Conservation (phyloP, 768 basidiomycete genomes). For the Xerocomus spinulosus region DNA sequence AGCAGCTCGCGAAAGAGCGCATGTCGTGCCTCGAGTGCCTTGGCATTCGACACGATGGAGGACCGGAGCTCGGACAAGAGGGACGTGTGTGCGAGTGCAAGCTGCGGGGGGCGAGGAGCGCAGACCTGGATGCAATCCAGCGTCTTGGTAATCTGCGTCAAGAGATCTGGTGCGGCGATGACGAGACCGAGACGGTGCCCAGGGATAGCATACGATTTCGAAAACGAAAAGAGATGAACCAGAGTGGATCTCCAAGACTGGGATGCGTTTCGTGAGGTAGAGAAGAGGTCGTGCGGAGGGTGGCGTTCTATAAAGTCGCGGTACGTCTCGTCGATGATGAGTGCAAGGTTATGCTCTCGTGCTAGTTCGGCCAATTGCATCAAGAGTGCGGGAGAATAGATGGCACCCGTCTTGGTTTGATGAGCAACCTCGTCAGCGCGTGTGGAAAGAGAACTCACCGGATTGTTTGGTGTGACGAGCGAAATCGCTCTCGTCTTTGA, state of each 20-base stretch:
- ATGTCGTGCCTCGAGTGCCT: constrained; percentile 48
- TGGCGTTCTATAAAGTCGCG: constrained; percentile 63
- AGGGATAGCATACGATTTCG: constrained; percentile 76
- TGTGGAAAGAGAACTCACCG: constrained; percentile 35
- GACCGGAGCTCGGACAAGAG: constrained; percentile 49
- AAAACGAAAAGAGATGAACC: constrained; percentile 75
- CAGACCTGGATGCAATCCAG: constrained; percentile 82
- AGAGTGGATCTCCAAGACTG: constrained; percentile 57
- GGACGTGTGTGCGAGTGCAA: constrained; percentile 50
- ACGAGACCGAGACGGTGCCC: constrained; percentile 78
- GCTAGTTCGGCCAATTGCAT: constrained; percentile 59
- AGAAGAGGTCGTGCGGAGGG: constrained; percentile 58
- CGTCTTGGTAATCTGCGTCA: constrained; percentile 47
- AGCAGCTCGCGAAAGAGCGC: constrained; percentile 48
- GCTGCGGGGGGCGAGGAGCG: constrained; percentile 66
- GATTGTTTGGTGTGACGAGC: constrained; percentile 76
- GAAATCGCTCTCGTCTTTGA: constrained; percentile 62
- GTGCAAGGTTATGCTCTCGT: constrained; percentile 46
- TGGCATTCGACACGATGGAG: constrained; percentile 50
- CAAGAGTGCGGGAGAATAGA: constrained; percentile 56
- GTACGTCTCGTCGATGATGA: constrained; percentile 88
- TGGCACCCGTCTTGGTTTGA: constrained; percentile 55
- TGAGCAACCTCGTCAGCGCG: neutral
- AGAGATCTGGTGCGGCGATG: constrained; percentile 53
- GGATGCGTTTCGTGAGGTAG: constrained; percentile 9